phyloP scores from a whole-genome alignment of 139 green algal species.

The Trebouxia sp. region DNA sequence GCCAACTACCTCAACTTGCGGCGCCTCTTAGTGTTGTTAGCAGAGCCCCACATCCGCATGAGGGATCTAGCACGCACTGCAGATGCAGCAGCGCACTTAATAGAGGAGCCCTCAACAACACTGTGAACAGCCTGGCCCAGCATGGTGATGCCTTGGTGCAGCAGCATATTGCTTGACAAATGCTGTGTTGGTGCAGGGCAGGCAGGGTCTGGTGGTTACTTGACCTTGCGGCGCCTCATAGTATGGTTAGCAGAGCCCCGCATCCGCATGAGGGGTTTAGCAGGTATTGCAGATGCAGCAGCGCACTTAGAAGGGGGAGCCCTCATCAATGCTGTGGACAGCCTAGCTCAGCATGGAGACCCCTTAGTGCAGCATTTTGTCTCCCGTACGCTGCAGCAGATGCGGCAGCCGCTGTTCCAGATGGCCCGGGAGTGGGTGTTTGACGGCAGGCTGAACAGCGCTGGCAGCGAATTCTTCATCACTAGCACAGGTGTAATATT shows the following conservation, averaged over 20 bases:
- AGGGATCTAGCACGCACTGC: constrained; percentile 72
- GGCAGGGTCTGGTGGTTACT: constrained; percentile 41
- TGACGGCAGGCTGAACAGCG: constrained; percentile 78
- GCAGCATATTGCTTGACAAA: constrained; percentile 51
- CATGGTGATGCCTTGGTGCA: constrained; percentile 78
- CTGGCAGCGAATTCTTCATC: constrained; percentile 87
- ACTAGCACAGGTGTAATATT: constrained; percentile 12
- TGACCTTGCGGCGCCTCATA: constrained; percentile 82
- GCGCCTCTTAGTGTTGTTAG: constrained; percentile 83
- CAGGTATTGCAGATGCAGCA: constrained; percentile 63
- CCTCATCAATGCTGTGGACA: constrained; percentile 67
- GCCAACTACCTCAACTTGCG: constrained; percentile 75
- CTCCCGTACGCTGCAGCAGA: constrained; percentile 61
- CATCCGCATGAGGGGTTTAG: constrained; percentile 79
- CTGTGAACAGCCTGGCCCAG: constrained; percentile 64
- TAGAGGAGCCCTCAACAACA: constrained; percentile 67
- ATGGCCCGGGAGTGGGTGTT: constrained; percentile 87
- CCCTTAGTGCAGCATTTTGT: constrained; percentile 62
- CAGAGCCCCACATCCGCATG: constrained; percentile 77
- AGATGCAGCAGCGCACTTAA: constrained; percentile 46
- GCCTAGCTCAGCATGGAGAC: constrained; percentile 77
- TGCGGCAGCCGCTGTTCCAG: constrained; percentile 82
- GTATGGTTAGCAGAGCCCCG: constrained; percentile 86
- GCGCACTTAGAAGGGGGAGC: constrained; percentile 59
- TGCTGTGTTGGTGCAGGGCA: constrained; percentile 50